Base-by-base conservation (phyloP, 768 basidiomycete species). In the Podaxis rugospora region DNA sequence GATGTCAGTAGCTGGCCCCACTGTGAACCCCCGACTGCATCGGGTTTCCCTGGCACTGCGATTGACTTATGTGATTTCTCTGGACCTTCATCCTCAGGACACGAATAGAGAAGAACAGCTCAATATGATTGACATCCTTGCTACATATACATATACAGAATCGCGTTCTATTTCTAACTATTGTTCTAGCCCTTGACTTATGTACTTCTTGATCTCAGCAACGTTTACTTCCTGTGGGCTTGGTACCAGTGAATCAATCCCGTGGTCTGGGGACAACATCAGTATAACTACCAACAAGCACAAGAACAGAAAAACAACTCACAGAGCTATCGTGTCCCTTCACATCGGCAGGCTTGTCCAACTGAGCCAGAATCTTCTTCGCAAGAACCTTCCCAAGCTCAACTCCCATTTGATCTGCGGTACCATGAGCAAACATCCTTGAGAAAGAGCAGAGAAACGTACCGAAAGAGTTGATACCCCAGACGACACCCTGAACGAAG, bases 381-480 rank as follows among this genome's bases (percentile, higher is more conserved):
- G 97, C 97, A 47, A 99, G 85, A 4, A 95, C 92, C 74, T 98
- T 98, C 60, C 95, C 95, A 57, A 98, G 89, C 74, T 98, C 96
- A 65, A 98, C 96, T 72, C 97, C 97, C 95, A 98, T 97, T 87
- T 98, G 97, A 74, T 98, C 93, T 93, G 68, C 14, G 62, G 13
- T 23, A n/a, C 21, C 32, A 32, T 32, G 32, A 32, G 0, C 32
- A 32, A 32, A 32, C 32, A 7, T 9, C 32, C 32, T 32, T 32
- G 32, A n/a, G 51, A 18, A 36, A 9, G 18, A 51, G 11, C 14
- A 18, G 7, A 35, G 13, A 39, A 32, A 72, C 83, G 36, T 56
- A 93, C 93, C 95, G 72, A 93, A 98, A 2, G 93, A 95, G 81
- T 99, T 98, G 81, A 99, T 96, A 25, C 95, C 95, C 95, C 95